A percentile compares a stretch with the other conserved stretches of the same genome.
Evolutionary conservation across 148 eudicot species (phyloP).

Genomic region (Chenopodium suecicum): DNA sequence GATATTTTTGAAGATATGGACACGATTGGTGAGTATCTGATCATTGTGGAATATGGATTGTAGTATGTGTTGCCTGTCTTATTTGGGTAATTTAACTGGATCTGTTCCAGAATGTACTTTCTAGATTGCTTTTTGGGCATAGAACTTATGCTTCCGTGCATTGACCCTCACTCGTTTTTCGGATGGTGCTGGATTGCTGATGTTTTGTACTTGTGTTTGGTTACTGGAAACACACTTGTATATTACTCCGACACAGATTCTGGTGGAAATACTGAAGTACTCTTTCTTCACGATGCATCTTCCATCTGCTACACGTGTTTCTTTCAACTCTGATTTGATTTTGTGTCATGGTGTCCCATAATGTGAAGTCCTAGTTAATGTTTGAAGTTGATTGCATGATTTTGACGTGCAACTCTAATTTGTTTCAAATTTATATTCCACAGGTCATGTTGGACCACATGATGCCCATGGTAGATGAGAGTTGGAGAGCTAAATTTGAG

Average conservation of each 20-base stretch:
- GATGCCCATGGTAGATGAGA: slow-evolving; percentile 86
- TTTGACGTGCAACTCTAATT: neutral
- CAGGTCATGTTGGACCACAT: slow-evolving; percentile 96
- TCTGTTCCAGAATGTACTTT: neutral
- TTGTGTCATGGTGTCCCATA: neutral
- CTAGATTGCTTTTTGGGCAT: neutral
- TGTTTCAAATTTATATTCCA: neutral
- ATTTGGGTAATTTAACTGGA: neutral
- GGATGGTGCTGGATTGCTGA: neutral
- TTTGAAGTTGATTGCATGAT: neutral
- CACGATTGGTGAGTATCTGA: slow-evolving; percentile 69
- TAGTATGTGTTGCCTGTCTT: neutral
- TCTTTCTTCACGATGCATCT: too few species aligned
- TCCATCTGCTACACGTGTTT: too few species aligned
- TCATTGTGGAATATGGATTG: neutral
- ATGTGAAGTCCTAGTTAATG: neutral
- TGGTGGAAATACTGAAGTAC: neutral
- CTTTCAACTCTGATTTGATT: too few species aligned
- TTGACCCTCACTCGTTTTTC: neutral
- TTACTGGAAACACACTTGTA: neutral
- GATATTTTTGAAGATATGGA: slow-evolving; percentile 91
- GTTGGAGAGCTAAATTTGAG: slow-evolving; percentile 87
- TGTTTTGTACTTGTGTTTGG: neutral
- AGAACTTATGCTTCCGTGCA: neutral
- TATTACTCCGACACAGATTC: neutral